These are phyloP conservation scores for Cryptococcus hybrid DNA, from an alignment of 1,284 basidiomycete species.

Conservation along the genomic window DNA sequence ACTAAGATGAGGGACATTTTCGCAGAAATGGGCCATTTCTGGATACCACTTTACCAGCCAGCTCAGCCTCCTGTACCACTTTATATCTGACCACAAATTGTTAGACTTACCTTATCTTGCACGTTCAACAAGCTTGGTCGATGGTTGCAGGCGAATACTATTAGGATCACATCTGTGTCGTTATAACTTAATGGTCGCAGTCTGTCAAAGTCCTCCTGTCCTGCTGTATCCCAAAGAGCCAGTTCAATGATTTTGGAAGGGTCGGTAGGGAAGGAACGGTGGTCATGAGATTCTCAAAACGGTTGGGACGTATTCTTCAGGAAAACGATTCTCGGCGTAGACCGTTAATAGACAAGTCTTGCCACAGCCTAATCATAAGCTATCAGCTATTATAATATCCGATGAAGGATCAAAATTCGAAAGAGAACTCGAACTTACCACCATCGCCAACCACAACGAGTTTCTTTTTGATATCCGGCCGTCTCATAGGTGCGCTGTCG, in stretches of 20 bases:
- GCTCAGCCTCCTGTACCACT: too few relatives aligned
- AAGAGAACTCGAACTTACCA: constrained; percentile 25
- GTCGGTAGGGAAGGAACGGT: constrained; percentile 71
- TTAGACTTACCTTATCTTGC: not conserved
- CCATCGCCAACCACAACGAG: constrained; percentile 72
- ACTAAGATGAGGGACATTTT: constrained; percentile 63
- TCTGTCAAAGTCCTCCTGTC: constrained; percentile 97
- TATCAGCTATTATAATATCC: not conserved
- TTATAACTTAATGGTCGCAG: constrained; percentile 92
- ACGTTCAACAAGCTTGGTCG: constrained; percentile 93
- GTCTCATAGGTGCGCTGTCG: constrained; percentile 26
- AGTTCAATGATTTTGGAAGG: constrained; percentile 83
- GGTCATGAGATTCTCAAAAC: constrained; percentile 97
- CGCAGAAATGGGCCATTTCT: constrained; percentile 96
- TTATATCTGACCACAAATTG: not conserved
- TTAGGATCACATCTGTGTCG: constrained; percentile 93
- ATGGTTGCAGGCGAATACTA: constrained; percentile 96
- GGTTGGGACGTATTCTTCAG: constrained; percentile 94
- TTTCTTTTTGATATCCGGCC: constrained; percentile 82
- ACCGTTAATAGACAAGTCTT: constrained; percentile 57
- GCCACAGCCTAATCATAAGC: constrained; percentile 53
- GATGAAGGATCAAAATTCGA: not conserved
- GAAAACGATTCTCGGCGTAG: constrained; percentile 96
- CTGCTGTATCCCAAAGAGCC: constrained; percentile 93
- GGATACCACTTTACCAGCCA: constrained; percentile 76